phyloP scores from a whole-genome alignment of 192 early-diverging fungal species.

The Umbelopsis isabellina region DNA sequence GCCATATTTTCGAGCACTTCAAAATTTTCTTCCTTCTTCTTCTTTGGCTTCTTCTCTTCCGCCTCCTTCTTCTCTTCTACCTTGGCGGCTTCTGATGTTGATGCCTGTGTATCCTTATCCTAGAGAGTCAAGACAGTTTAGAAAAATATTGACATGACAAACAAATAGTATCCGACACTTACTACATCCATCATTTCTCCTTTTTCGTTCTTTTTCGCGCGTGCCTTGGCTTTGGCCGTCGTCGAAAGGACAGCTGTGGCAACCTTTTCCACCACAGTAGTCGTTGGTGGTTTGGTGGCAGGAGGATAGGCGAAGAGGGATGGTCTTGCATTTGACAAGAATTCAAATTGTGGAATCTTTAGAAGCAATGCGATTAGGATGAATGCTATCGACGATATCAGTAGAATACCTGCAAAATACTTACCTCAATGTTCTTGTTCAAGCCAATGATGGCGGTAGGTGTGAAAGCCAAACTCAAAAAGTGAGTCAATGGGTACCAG shows the following conservation, averaged over 20 bases:
- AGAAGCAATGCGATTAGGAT: neutral
- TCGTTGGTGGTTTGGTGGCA: conserved; percentile 77
- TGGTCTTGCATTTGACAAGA: conserved; percentile 82
- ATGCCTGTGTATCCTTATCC: conserved; percentile 45
- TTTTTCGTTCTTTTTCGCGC: conserved; percentile 83
- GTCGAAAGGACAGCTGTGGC: conserved; percentile 96
- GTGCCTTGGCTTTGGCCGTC: conserved; percentile 89
- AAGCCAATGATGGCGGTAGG: conserved; percentile 96
- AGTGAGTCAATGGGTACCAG: conserved; percentile 98
- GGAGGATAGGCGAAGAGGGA: conserved; percentile 94
- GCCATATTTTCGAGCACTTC: conserved; percentile 87
- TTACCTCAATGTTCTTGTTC: conserved; percentile 79
- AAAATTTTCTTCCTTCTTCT: conserved; percentile 74
- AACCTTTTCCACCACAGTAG: conserved; percentile 85
- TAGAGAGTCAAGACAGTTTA: neutral
- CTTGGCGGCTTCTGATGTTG: conserved; percentile 54
- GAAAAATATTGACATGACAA: neutral
- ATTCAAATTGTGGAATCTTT: conserved; percentile 83
- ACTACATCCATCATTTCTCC: conserved; percentile 54
- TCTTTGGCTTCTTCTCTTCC: conserved; percentile 64
- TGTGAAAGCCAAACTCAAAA: conserved; percentile 90
- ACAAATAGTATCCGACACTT: conserved; percentile 21
- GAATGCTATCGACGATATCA: neutral
- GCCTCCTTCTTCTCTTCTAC: conserved; percentile 58
- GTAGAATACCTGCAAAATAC: neutral